Evolutionary conservation across 257 asterid species (phyloP).

Genomic region (Jaltomata sinuosa): DNA sequence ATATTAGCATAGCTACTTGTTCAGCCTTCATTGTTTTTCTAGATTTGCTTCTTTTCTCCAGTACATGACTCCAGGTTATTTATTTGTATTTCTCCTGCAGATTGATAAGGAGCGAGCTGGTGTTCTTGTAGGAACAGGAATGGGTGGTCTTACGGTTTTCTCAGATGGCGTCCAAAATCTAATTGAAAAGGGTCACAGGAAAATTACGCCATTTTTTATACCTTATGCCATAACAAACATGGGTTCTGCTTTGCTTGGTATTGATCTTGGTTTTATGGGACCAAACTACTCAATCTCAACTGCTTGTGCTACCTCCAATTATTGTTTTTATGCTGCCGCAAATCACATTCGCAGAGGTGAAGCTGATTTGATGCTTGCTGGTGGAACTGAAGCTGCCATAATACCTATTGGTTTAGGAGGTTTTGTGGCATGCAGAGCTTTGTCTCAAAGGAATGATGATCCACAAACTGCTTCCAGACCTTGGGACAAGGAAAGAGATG

Average conservation of each 20-base stretch:
- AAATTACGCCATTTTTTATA: conserved; percentile 85
- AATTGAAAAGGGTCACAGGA: conserved; percentile 72
- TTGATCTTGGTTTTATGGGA: conserved; percentile 94
- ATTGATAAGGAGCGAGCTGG: conserved; percentile 85
- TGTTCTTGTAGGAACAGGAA: conserved; percentile 85
- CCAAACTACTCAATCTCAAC: conserved; percentile 94
- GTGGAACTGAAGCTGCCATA: conserved; percentile 95
- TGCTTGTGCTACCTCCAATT: conserved; percentile 95
- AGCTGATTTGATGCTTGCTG: conserved; percentile 88
- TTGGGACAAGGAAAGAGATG: conserved; percentile 86
- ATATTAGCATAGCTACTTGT: not conserved
- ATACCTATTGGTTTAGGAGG: conserved; percentile 97
- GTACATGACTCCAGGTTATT: conserved; percentile 1
- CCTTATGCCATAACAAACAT: conserved; percentile 93
- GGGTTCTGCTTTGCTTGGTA: conserved; percentile 94
- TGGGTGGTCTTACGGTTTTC: conserved; percentile 89
- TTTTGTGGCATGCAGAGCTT: conserved; percentile 90
- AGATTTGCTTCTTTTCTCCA: not conserved
- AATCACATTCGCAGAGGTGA: conserved; percentile 97
- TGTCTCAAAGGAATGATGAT: conserved; percentile 90
- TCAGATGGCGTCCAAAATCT: conserved; percentile 83
- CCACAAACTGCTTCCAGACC: conserved; percentile 91
- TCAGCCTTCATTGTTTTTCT: not conserved
- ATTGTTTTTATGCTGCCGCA: conserved; percentile 92
- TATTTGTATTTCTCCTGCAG: conserved; percentile 25